Percentiles rank a stretch among this genome's conserved stretches.
phyloP scores from a whole-genome alignment of 2,329 filamentous ascomycete species.

The Periconia digitata region DNA sequence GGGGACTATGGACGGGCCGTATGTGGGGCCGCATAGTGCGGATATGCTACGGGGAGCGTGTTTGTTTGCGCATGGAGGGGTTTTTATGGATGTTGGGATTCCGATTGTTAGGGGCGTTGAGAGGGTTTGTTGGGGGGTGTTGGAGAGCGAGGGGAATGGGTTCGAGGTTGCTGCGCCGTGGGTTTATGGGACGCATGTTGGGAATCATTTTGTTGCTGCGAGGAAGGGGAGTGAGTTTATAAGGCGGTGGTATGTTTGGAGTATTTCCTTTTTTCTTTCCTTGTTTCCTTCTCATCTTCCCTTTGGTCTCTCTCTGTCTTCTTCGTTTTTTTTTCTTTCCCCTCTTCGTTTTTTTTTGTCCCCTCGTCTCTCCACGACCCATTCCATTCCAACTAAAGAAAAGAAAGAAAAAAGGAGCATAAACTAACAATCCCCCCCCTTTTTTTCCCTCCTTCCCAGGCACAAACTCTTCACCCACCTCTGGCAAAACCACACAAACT shows the following conservation, averaged over 20 bases:
- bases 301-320: too few relatives aligned
- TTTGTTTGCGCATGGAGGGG: neutral
- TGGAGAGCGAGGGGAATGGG: neutral
- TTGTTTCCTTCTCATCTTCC: too few relatives aligned
- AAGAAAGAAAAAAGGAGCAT: too few relatives aligned
- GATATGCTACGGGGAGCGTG: neutral
- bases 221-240: constrained; percentile 1
- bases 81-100: neutral
- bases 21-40: neutral
- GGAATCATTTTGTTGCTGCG: constrained; percentile 1
- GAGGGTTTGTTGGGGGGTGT: neutral
- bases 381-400: too few relatives aligned
- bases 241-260: neutral
- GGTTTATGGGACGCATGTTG: neutral
- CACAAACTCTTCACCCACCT: constrained; percentile 2
- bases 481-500: constrained; percentile 1
- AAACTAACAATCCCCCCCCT: neutral
- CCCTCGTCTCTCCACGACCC: too few relatives aligned
- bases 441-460: too few relatives aligned
- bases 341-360: too few relatives aligned
- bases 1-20: neutral
- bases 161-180: constrained; percentile 1
- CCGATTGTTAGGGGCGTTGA: neutral
- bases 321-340: too few relatives aligned
- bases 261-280: neutral